phyloP scores from a whole-genome alignment of 306 rosid genomes.

The Acacia crassicarpa region DNA sequence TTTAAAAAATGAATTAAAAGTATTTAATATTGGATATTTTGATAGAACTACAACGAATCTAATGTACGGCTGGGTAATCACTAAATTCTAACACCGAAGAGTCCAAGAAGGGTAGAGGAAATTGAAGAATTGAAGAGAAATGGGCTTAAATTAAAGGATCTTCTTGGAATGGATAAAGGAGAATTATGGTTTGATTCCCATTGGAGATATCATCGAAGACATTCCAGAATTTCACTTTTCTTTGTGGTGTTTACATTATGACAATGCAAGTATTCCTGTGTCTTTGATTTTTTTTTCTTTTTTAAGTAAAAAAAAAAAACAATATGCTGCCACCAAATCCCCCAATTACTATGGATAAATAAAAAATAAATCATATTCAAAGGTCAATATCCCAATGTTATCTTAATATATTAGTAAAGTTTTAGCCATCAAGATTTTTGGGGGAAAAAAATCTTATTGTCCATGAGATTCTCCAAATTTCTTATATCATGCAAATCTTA shows the following conservation, averaged over 20 bases:
- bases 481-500: background rate
- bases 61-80: too few relatives aligned
- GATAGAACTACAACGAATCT: too few relatives aligned
- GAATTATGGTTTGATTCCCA: background rate
- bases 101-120: background rate
- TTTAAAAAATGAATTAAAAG: too few relatives aligned
- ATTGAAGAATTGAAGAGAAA: background rate
- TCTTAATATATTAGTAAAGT: background rate
- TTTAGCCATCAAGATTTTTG: background rate
- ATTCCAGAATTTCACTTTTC: background rate
- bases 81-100: background rate
- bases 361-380: too few relatives aligned
- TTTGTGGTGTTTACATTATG: background rate
- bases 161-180: background rate
- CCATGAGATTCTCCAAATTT: background rate
- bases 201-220: background rate
- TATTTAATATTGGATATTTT: too few relatives aligned
- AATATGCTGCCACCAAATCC: background rate
- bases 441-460: background rate
- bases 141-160: conserved; percentile 17
- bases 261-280: too few relatives aligned
- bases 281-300: background rate
- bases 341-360: background rate
- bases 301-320: too few relatives aligned
- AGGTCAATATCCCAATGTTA: background rate